Evolutionary conservation across 495 filamentous ascomycete species (phyloP).

Genomic region (Penicilliopsis zonata): DNA sequence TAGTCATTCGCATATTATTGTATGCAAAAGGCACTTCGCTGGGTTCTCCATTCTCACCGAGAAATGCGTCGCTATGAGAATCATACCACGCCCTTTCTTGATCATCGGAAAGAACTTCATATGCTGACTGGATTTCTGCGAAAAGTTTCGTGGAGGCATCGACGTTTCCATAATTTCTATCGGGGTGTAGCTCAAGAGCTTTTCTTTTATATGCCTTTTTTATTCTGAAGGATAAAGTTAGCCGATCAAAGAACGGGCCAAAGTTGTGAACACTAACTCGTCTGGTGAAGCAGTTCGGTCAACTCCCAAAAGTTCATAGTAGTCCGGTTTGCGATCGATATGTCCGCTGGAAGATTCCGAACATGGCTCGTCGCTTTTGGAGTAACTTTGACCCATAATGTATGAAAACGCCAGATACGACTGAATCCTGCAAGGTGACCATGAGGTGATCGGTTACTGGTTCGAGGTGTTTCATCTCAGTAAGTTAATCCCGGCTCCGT

Average conservation of each 20-base stretch:
- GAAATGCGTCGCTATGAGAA: slow-evolving; percentile 74
- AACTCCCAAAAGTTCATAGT: slow-evolving; percentile 80
- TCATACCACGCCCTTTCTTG: slow-evolving; percentile 98
- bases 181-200: slow-evolving; percentile 87
- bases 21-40: slow-evolving; percentile 43
- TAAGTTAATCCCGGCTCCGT: too few species aligned
- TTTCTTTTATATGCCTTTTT: slow-evolving; percentile 87
- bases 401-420: background rate
- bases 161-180: slow-evolving; percentile 81
- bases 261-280: slow-evolving; percentile 48
- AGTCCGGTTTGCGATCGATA: slow-evolving; percentile 55
- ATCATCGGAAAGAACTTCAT: slow-evolving; percentile 88
- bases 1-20: slow-evolving; percentile 59
- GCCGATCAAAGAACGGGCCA: slow-evolving; percentile 3
- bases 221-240: slow-evolving; percentile 42
- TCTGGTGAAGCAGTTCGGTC: slow-evolving; percentile 63
- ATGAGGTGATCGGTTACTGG: too few species aligned
- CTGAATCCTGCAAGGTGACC: too few species aligned
- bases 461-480: too few species aligned
- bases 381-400: slow-evolving; percentile 77
- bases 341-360: slow-evolving; percentile 8
- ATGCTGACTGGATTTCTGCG: slow-evolving; percentile 83
- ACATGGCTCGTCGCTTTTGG: slow-evolving; percentile 33
- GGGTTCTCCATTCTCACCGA: slow-evolving; percentile 40
- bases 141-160: slow-evolving; percentile 76